These are phyloP conservation scores for Pseudogymnoascus sp. DNA, from an alignment of 2,329 filamentous ascomycete genomes.

Conservation along the genomic window DNA sequence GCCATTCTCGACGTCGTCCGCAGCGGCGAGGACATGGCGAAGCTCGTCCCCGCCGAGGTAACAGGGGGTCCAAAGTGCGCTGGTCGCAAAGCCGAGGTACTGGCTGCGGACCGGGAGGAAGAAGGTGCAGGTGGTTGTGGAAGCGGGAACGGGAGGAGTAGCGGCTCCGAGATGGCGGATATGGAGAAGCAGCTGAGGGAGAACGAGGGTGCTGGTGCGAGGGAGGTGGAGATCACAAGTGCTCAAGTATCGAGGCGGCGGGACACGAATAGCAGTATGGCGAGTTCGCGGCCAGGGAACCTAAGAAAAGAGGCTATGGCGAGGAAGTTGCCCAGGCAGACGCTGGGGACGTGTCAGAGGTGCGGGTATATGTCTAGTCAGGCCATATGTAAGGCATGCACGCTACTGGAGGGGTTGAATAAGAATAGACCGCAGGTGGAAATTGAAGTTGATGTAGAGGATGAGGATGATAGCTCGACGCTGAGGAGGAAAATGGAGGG, in stretches of 20 bases:
- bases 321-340: constrained; percentile 51
- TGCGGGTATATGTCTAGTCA: constrained; percentile 97
- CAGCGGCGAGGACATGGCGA: constrained; percentile 94
- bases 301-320: constrained; percentile 22
- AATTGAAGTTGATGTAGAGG: constrained; percentile 27
- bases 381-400: constrained; percentile 86
- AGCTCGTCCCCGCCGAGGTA: constrained; percentile 61
- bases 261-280: constrained; percentile 18
- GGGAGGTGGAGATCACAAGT: constrained; percentile 60
- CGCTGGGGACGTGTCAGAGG: constrained; percentile 72
- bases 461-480: constrained; percentile 45
- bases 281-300: constrained; percentile 20
- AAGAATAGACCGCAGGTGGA: constrained; percentile 58
- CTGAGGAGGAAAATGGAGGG: constrained; percentile 43
- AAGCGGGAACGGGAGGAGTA: constrained; percentile 56
- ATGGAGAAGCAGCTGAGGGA: constrained; percentile 68
- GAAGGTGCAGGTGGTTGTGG: constrained; percentile 69
- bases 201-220: constrained; percentile 51
- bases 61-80: constrained; percentile 41
- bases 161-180: constrained; percentile 70
- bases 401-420: constrained; percentile 81
- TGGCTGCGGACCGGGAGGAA: constrained; percentile 34
- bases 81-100: constrained; percentile 33
- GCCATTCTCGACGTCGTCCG: constrained; percentile 91
- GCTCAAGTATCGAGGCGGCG: constrained; percentile 14